Evolutionary conservation across 192 early-diverging fungal species (phyloP), one percentile per base, ranked within the genome.

Genomic region (Coemansia sp.): DNA sequence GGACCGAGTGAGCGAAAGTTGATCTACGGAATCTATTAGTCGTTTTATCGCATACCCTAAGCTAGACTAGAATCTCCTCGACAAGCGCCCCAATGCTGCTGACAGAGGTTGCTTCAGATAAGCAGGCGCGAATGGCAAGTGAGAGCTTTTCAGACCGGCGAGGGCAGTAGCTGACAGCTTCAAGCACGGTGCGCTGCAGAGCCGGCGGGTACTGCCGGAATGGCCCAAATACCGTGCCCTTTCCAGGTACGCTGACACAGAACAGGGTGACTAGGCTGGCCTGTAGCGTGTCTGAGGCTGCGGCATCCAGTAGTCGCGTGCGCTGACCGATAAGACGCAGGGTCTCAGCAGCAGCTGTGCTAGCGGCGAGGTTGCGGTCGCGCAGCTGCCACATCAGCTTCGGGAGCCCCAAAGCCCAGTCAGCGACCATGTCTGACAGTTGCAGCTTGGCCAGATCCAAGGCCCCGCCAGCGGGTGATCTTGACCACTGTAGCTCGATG

Each of bases 381-480:
- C 81, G 81, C 43, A 85, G 78, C 75, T 77, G 82, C 82, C 82
- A 85, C 49, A 85, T 65, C 42, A 85, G 67, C 75, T 77, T 73
- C 22, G 82, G 82, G 29, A 85, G 82, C 7, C 67, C 70, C 31
- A 71, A 66, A 43, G 72, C 77, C 82, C 82, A 85, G 31, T 16
- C 38, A 10, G 72, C 46, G 34, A 68, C 43, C 68, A 72, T 38
- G 6, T 29, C 66, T 8, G 51, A 41, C 34, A 75, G 52, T 29
- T 66, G 70, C 40, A 43, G 16, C 64, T 36, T 40, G n/a, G 68
- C 63, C 20, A 72, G 42, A 27, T 68, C 63, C 29, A 74, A 51
- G n/a, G 69, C 59, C 12, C 43, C 38, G 22, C 24, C 46, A 1
- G 42, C 57, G 6, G 72, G 72, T 16, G 55, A 43, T 3, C 72